A percentile compares a stretch with the other conserved stretches of the same genome.
These are phyloP conservation scores for Tilletiaria anomala DNA, from an alignment of 1,284 basidiomycete genomes.

Conservation along the genomic window DNA sequence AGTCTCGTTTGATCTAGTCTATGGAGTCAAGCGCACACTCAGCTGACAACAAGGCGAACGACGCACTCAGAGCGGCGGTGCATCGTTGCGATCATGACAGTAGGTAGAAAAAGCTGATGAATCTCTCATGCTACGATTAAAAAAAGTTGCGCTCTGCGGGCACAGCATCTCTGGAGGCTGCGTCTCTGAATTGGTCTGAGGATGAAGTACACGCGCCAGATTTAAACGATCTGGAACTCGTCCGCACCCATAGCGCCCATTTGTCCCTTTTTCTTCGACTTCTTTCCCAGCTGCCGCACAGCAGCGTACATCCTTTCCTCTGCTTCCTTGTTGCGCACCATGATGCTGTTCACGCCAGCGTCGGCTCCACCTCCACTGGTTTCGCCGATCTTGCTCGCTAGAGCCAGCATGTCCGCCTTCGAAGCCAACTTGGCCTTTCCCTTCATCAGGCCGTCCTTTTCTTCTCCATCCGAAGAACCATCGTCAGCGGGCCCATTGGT, in stretches of 20 bases:
- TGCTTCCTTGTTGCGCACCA: constrained; percentile 41
- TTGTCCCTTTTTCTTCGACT: constrained; percentile 63
- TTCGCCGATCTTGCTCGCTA: not conserved
- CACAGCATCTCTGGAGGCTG: too few relatives aligned
- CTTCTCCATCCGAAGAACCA: not conserved
- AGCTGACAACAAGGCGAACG: too few relatives aligned
- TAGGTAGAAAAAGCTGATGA: too few relatives aligned
- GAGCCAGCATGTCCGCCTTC: not conserved
- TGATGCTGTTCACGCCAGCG: too few relatives aligned
- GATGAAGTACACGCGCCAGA: not conserved
- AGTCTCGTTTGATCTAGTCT: too few relatives aligned
- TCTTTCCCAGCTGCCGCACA: constrained; percentile 67
- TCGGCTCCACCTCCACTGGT: too few relatives aligned
- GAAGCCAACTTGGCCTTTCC: not conserved
- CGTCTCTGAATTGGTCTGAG: too few relatives aligned
- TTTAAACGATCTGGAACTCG: constrained; percentile 29
- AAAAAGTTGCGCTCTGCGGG: too few relatives aligned
- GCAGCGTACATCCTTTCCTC: constrained; percentile 76
- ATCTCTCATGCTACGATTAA: too few relatives aligned
- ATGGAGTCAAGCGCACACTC: too few relatives aligned
- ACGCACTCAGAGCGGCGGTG: too few relatives aligned
- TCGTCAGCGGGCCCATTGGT: not conserved
- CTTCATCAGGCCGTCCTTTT: not conserved
- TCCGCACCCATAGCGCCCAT: constrained; percentile 56
- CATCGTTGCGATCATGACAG: too few relatives aligned